These are phyloP conservation scores for Luffa acutangula DNA, from an alignment of 306 rosid genomes.

Conservation along the genomic window DNA sequence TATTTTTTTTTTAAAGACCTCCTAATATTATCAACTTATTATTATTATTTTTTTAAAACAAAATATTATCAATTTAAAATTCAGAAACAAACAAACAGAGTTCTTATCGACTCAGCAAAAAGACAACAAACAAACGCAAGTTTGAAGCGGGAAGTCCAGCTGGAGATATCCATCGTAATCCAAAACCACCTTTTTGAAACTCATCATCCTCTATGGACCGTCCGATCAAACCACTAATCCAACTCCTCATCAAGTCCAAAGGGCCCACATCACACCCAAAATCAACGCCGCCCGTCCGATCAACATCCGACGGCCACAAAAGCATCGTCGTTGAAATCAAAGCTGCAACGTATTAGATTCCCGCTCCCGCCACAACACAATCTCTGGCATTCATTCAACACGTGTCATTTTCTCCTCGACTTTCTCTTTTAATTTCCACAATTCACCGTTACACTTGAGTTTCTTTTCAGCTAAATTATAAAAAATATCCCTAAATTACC, in stretches of 20 bases:
- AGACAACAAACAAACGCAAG: background rate
- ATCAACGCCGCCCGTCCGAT: background rate
- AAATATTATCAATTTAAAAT: too few species aligned
- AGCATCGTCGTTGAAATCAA: background rate
- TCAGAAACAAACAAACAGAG: background rate
- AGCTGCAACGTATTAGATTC: constrained; percentile 12
- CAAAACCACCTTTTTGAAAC: background rate
- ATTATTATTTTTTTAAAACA: too few species aligned
- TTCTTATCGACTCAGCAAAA: background rate
- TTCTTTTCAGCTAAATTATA: too few species aligned
- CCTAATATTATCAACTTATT: too few species aligned
- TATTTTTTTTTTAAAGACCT: too few species aligned
- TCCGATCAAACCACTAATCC: background rate
- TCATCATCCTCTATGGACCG: constrained; percentile 4
- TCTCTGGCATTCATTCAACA: constrained; percentile 9
- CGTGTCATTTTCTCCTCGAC: constrained; percentile 30
- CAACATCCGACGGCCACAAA: background rate
- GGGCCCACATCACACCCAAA: background rate
- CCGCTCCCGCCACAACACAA: constrained; percentile 52
- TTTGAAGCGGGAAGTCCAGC: background rate
- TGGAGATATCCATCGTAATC: background rate
- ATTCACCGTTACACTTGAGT: constrained; percentile 24
- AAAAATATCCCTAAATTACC: too few species aligned
- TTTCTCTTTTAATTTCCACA: constrained; percentile 16
- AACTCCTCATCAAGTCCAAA: background rate